Conservation (phyloP, 805 yeast genomes). For the Scheffersomyces lignosus region DNA sequence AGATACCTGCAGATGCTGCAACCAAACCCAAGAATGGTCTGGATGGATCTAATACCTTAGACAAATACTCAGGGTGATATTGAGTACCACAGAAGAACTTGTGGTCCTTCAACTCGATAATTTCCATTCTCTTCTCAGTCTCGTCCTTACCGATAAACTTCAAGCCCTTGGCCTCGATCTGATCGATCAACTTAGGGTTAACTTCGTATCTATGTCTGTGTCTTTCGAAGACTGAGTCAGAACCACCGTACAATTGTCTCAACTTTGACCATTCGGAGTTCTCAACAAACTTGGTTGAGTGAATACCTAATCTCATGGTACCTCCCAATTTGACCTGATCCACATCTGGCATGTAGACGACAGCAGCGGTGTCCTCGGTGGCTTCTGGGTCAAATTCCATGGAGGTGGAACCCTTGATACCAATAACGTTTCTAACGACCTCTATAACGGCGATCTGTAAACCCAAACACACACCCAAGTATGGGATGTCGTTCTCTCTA, state of each 20-base stretch:
- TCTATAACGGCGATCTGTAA: conserved; percentile 97
- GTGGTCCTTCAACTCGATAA: conserved; percentile 80
- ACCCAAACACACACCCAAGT: conserved; percentile 95
- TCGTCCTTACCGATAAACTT: conserved; percentile 94
- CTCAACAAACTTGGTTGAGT: conserved; percentile 79
- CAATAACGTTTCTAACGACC: conserved; percentile 78
- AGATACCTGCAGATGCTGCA: conserved; percentile 87
- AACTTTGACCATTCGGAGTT: conserved; percentile 68
- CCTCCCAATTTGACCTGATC: conserved; percentile 96
- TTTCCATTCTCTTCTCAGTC: conserved; percentile 88
- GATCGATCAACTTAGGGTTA: conserved; percentile 75
- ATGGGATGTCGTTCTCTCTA: conserved; percentile 92
- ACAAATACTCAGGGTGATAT: conserved; percentile 97
- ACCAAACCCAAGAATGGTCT: conserved; percentile 94
- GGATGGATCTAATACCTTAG: conserved; percentile 95
- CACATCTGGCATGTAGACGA: conserved; percentile 98
- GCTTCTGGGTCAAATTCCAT: conserved; percentile 75
- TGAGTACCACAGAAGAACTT: conserved; percentile 94
- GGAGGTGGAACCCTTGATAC: conserved; percentile 67
- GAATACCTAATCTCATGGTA: conserved; percentile 96
- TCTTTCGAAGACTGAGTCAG: conserved; percentile 76
- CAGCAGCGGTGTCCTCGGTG: conserved; percentile 65
- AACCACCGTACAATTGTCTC: conserved; percentile 75
- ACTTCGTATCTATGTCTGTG: conserved; percentile 99
- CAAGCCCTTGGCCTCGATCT: conserved; percentile 77